A percentile compares a stretch with the other conserved stretches of the same genome.
Evolutionary conservation across 768 basidiomycete genomes (phyloP).

Genomic region (Auricularia sp.): DNA sequence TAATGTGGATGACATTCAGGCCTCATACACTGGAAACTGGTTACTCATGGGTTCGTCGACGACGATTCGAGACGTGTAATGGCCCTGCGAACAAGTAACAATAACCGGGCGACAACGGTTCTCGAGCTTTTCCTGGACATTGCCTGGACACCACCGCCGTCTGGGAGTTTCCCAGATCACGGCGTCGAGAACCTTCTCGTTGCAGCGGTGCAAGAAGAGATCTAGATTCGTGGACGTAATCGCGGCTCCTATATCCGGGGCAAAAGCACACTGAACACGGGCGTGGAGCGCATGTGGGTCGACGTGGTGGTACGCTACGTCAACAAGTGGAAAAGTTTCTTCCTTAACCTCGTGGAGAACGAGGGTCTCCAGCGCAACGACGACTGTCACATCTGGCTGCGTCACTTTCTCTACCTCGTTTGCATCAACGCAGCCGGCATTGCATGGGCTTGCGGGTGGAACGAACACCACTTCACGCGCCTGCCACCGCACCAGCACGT

Average conservation of each 20-base stretch:
- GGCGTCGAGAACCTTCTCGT: conserved; percentile 26
- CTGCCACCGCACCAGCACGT: not conserved
- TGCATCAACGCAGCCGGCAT: conserved; percentile 7
- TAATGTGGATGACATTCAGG: not conserved
- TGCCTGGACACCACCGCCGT: conserved; percentile 9
- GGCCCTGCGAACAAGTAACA: conserved; percentile 22
- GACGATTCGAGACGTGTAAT: conserved; percentile 8
- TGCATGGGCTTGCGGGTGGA: conserved; percentile 6
- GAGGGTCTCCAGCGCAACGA: conserved; percentile 1
- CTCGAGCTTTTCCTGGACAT: conserved; percentile 25
- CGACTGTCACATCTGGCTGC: conserved; percentile 8
- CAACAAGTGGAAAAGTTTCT: conserved; percentile 6
- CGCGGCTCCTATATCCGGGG: conserved; percentile 29
- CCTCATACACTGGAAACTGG: conserved; percentile 14
- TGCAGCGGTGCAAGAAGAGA: conserved; percentile 18
- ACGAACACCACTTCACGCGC: conserved; percentile 1
- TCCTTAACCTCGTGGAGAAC: conserved; percentile 4
- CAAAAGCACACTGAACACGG: conserved; percentile 7
- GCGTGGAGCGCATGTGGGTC: conserved; percentile 8
- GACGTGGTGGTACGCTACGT: conserved; percentile 4
- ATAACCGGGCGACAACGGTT: conserved; percentile 31
- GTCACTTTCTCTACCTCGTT: conserved; percentile 7
- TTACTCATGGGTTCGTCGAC: conserved; percentile 16
- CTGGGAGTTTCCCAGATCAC: conserved; percentile 29
- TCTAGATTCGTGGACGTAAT: conserved; percentile 12